phyloP scores from a whole-genome alignment of 306 rosid genomes.

The Purshia tridentata region DNA sequence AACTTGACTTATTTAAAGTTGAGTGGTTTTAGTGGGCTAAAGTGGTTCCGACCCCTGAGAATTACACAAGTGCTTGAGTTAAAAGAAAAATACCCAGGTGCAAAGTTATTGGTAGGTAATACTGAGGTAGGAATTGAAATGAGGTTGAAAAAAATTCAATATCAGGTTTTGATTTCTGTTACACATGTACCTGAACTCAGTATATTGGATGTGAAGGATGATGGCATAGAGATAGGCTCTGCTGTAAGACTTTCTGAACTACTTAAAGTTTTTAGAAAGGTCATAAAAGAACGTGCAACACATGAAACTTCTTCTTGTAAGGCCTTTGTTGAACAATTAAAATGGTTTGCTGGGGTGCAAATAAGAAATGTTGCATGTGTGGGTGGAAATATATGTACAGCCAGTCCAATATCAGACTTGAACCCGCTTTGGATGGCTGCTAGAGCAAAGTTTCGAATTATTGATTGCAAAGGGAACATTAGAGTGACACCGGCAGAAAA shows the following conservation, averaged over 20 bases:
- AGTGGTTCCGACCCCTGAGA: slow-evolving; percentile 77
- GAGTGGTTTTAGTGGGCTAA: slow-evolving; percentile 76
- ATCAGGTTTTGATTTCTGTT: slow-evolving; percentile 64
- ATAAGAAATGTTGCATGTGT: slow-evolving; percentile 85
- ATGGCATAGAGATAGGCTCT: slow-evolving; percentile 86
- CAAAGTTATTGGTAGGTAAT: slow-evolving; percentile 85
- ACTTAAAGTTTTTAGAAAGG: slow-evolving; percentile 53
- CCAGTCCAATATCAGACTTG: slow-evolving; percentile 97
- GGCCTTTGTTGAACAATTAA: slow-evolving; percentile 84
- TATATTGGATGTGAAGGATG: slow-evolving; percentile 53
- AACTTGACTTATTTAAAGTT: slow-evolving; percentile 49
- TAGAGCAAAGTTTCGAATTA: slow-evolving; percentile 65
- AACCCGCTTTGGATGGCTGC: slow-evolving; percentile 98
- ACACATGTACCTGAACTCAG: slow-evolving; percentile 76
- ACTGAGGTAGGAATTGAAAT: slow-evolving; percentile 95
- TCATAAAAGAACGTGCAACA: slow-evolving; percentile 52
- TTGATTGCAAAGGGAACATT: slow-evolving; percentile 64
- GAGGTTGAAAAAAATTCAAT: slow-evolving; percentile 74
- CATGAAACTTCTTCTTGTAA: slow-evolving; percentile 73
- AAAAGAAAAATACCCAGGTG: slow-evolving; percentile 68
- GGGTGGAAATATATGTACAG: slow-evolving; percentile 96
- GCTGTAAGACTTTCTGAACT: slow-evolving; percentile 83
- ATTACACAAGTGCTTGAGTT: slow-evolving; percentile 68
- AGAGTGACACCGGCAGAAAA: slow-evolving; percentile 67
- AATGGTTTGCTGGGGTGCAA: slow-evolving; percentile 98